Evolutionary conservation across 2,329 filamentous ascomycete species (phyloP).

Genomic region (Aquanectria penicillioides): DNA sequence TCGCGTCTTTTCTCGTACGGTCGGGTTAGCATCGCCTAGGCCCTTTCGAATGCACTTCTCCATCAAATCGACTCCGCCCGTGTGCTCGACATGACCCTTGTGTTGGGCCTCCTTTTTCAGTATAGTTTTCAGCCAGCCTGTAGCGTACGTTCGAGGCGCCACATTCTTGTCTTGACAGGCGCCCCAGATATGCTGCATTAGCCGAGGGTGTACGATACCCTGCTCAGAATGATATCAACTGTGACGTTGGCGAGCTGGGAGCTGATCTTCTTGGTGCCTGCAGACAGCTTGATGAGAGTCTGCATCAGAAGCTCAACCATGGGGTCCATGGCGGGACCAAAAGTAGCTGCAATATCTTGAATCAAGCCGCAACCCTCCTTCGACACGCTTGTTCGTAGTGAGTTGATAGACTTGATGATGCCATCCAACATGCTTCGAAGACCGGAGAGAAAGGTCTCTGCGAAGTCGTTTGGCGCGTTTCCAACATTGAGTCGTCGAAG

Average conservation of each 20-base stretch:
- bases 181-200: constrained; percentile 85
- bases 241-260: constrained; percentile 84
- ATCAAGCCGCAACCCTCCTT: constrained; percentile 86
- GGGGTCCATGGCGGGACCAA: constrained; percentile 82
- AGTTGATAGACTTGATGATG: constrained; percentile 85
- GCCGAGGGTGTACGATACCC: constrained; percentile 82
- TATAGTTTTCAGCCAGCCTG: constrained; percentile 86
- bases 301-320: constrained; percentile 93
- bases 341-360: constrained; percentile 82
- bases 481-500: constrained; percentile 83
- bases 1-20: constrained; percentile 87
- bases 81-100: constrained; percentile 85
- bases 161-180: constrained; percentile 95
- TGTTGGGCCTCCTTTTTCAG: constrained; percentile 81
- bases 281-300: constrained; percentile 87
- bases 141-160: constrained; percentile 80
- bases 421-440: constrained; percentile 84
- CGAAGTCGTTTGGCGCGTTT: constrained; percentile 83
- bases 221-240: constrained; percentile 82
- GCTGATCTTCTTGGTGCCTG: constrained; percentile 90
- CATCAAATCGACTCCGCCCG: constrained; percentile 82
- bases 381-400: constrained; percentile 88
- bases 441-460: constrained; percentile 73
- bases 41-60: constrained; percentile 92
- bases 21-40: constrained; percentile 88